Evolutionary conservation across 2,329 filamentous ascomycete species (phyloP), one percentile per base, ranked within the genome.

Genomic region (Alternaria angustiovoidea): DNA sequence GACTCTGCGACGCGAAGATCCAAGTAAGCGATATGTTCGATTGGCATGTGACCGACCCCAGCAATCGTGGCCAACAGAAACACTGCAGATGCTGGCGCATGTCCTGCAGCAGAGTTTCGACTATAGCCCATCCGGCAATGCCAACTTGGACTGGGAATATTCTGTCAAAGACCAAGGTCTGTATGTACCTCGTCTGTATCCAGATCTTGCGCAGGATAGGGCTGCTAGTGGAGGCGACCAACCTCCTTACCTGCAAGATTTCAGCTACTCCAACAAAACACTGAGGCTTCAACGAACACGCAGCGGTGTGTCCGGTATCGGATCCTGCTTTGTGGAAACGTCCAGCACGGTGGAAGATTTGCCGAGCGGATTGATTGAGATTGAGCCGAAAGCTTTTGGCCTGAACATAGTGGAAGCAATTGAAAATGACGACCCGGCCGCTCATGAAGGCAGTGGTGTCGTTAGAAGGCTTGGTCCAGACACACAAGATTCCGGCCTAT

Each of bases 1-100:
- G 20, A 54, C 51, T 36, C 42, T 54, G 9, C 41, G 51, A 28
- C 41, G 32, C 30, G 42, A 54, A 46, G 51, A 54, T 20, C 16
- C 51, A 18, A 46, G 41, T 12, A 44, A n/a, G 20, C 51, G 51
- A 36, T 54, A 46, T 2, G 51, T 54, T 28, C 51, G 30, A 8
- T 22, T 54, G 42, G 30, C 18, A 24, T 53, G 38, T 18, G 51
- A 44, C 20, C 38, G 26, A 32, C 26, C 39, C 7, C n/a, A 34
- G n/a, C 38, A 53, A 32, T 43, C 39, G 30, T 43, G 26, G 26
- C 38, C 51, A 43, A 26, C 6, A 12, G 51, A 54, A 14, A 46
- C 41, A 11, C 20, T 47, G 7, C 41, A 18, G 14, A 46, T 54
- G 20, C 18, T 51, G 22, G 18, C 28, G 11, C 41, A 54, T n/a